A percentile compares a stretch with the other conserved stretches of the same genome.
phyloP scores from a whole-genome alignment of 2,329 filamentous ascomycete species.

The Anthostomella pinea region DNA sequence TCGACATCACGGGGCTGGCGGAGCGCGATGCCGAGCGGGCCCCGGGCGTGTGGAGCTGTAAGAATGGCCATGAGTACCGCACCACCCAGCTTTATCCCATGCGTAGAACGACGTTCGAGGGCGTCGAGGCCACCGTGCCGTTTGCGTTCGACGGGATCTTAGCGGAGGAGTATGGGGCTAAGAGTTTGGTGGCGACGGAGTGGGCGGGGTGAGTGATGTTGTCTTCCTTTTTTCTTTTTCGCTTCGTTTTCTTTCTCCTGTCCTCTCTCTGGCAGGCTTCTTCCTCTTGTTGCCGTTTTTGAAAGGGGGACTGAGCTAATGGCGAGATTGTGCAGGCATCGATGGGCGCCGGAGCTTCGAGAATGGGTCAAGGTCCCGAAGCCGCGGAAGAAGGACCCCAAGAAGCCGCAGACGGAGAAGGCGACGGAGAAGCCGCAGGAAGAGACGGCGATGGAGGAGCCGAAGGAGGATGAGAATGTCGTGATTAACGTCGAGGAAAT shows the following conservation, averaged over 20 bases:
- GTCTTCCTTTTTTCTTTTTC: constrained; percentile 2
- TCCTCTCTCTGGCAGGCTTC: no score
- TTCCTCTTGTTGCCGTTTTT: no score
- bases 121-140: constrained; percentile 66
- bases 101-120: constrained; percentile 71
- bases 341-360: constrained; percentile 55
- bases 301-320: constrained; percentile 5
- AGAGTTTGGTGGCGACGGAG: constrained; percentile 57
- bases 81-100: constrained; percentile 74
- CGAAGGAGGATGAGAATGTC: no score
- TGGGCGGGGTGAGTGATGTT: constrained; percentile 56
- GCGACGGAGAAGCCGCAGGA: no score
- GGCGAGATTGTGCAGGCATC: constrained; percentile 44
- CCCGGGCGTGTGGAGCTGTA: constrained; percentile 73
- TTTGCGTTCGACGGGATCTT: constrained; percentile 65
- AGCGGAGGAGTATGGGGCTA: constrained; percentile 62
- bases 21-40: constrained; percentile 58
- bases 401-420: no score
- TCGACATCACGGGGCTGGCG: constrained; percentile 77
- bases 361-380: constrained; percentile 53
- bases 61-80: constrained; percentile 72
- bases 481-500: no score
- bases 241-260: constrained; percentile 4
- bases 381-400: constrained; percentile 11
- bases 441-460: no score